Evolutionary conservation across 176 grass and related monocot species (phyloP), one percentile per base, ranked within the genome.

Genomic region (Miscanthus lutarioriparius): DNA sequence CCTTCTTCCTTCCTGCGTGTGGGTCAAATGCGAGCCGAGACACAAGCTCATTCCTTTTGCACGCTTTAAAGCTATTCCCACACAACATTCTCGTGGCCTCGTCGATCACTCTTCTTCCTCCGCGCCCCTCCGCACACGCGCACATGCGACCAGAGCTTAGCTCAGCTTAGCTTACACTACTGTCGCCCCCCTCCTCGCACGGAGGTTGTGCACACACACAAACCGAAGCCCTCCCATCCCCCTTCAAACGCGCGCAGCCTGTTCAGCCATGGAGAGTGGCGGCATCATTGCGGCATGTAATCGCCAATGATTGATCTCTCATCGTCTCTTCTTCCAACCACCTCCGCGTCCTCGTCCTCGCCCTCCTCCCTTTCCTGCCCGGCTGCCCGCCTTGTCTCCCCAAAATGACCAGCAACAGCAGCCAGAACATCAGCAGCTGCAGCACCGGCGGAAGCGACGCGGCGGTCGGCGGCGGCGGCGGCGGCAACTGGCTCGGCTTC

Each of bases 231-330:
- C 12, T 15, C 30, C 63, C 71, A 3, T 0, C 79, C 58, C 82
- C 79, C 88, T 78, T 70, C 89, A 90, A 92, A 90, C 80, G 41
- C 84, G 80, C 70, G 36, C 11, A 45, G 43, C 10, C 41, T 44
- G 10, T 44, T 44, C 67, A 71, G 70, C 67, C 67, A 94, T 86
- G 90, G 82, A 81, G 89, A 86, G 69, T 72, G 74, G 83, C 67
- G 48, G 84, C 80, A 99, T 99, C 89, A 99, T 96, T 94, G 91
- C 84, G 73, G 30, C 66, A 37, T 88, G 93, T 88, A 92, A 90
- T 88, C 59, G 35, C 91, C 93, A 96, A 96, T 99, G 89, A 96
- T 99, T 96, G 93, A 90, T 80, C 47, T 84, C 86, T 75, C 86
- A 62, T 73, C 85, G 73, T 72, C 81, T 59, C 89, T 80, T 83